Base-by-base conservation (phyloP, 805 yeast species). In the Hanseniaspora taiwanica region DNA sequence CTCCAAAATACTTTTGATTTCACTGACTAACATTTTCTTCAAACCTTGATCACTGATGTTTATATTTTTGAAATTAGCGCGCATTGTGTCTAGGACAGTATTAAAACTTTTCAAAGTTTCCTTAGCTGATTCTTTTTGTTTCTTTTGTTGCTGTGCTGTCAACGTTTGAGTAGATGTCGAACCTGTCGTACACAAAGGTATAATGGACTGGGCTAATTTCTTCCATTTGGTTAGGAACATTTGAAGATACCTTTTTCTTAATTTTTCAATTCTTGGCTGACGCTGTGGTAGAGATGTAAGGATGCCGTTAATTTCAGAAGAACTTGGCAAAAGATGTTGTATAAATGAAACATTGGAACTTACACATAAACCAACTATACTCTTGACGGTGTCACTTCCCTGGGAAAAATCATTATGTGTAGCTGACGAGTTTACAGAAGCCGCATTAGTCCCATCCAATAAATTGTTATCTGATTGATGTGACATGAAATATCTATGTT, bases 21-120 rank as follows among this genome's bases (percentile, higher is more conserved):
- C 96, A 40, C 74, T 72, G 13, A 74, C 68, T 48, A 91, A 62
- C 41, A 69, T 72, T 43, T 71, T 68, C 45, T 76, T 76, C 56
- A 89, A 66, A 32, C 69, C 69, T 4, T 74, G 68, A 53, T 85
- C 93, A 7, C 77, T 72, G 36, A 85, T 68, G 42, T 71, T 72
- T 55, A 75, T 79, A 37, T 68, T 67, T 50, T 75, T 78, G 24
- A 40, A 16, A 21, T 37, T 37, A 8, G 37, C 10, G 3, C 21
- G 31, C 53, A 81, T 82, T 42, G 71, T 75, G 23, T 91, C 97
- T 54, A 91, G 82, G 35, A 78, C 79, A 21, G 73, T 74, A 55
- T 87, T 89, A 63, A 89, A 91, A 44, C 71, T 78, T 47, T 72
- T 74, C 62, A 84, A 85, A 53, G 83, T 75, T 45, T 91, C 96